Evolutionary conservation across 352 stramenopile genomes (phyloP).

Genomic region (Globisporangium rhizosaccharum): DNA sequence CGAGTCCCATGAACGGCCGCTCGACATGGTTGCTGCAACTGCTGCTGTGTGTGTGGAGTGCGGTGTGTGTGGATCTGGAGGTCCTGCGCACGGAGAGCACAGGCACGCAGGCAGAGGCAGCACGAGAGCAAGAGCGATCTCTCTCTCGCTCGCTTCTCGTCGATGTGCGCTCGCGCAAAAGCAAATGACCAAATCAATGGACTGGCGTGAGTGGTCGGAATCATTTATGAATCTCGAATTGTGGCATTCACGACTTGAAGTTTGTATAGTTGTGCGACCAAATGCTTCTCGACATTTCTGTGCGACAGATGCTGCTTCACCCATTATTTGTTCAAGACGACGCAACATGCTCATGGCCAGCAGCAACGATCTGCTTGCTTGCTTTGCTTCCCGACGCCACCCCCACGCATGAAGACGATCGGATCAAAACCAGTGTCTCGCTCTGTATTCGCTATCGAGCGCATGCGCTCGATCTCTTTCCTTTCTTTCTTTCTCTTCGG

Average conservation of each 20-base stretch:
- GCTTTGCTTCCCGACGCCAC: too few relatives aligned
- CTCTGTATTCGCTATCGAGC: neutral
- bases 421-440: neutral
- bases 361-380: neutral
- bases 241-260: neutral
- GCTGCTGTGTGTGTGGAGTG: neutral
- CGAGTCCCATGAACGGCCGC: slow-evolving; percentile 51
- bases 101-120: too few relatives aligned
- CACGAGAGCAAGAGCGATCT: too few relatives aligned
- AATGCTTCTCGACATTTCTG: neutral
- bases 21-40: slow-evolving; percentile 23
- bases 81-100: neutral
- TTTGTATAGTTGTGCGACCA: neutral
- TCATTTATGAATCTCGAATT: too few relatives aligned
- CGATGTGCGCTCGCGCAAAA: neutral
- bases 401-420: neutral
- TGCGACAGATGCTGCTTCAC: neutral
- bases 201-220: too few relatives aligned
- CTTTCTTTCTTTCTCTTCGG: neutral
- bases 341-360: neutral
- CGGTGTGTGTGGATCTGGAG: neutral
- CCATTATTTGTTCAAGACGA: neutral
- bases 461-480: neutral
- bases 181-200: too few relatives aligned
- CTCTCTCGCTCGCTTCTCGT: neutral